Conservation (phyloP, 202 grass and related monocot species). For the Schoenoplectus tabernaemontani region DNA sequence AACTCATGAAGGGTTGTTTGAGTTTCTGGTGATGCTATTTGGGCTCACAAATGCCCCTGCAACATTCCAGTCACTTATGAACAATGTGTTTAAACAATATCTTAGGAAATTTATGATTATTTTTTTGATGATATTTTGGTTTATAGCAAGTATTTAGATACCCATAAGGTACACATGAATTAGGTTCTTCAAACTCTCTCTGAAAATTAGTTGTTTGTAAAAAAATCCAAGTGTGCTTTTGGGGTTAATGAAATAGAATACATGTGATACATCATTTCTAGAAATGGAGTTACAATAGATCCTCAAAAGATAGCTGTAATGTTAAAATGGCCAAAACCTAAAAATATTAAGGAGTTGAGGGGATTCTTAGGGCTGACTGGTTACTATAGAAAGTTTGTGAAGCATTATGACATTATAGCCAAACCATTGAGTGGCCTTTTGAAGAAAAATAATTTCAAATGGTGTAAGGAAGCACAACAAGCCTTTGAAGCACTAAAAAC, state of each 20-base stretch:
- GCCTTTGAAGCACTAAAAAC: no score
- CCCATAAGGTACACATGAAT: not conserved
- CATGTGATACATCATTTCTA: not conserved
- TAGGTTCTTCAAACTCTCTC: not conserved
- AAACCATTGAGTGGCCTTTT: not conserved
- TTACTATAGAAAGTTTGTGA: not conserved
- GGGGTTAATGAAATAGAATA: not conserved
- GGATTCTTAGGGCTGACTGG: not conserved
- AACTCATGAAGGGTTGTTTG: not conserved
- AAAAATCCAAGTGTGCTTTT: not conserved
- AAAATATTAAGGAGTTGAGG: not conserved
- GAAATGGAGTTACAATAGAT: not conserved
- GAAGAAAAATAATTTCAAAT: no score
- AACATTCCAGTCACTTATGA: not conserved
- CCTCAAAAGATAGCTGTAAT: not conserved
- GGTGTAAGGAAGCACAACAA: no score
- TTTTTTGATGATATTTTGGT: not conserved
- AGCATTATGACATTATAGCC: not conserved
- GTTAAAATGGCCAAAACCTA: not conserved
- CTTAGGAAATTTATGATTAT: no score
- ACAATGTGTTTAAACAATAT: not conserved
- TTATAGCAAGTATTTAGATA: not conserved
- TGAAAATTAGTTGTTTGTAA: not conserved
- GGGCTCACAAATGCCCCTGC: not conserved
- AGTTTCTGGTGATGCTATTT: not conserved